These are phyloP conservation scores for Oryza punctata DNA, from an alignment of 176 grass and related monocot species.

Conservation along the genomic window DNA sequence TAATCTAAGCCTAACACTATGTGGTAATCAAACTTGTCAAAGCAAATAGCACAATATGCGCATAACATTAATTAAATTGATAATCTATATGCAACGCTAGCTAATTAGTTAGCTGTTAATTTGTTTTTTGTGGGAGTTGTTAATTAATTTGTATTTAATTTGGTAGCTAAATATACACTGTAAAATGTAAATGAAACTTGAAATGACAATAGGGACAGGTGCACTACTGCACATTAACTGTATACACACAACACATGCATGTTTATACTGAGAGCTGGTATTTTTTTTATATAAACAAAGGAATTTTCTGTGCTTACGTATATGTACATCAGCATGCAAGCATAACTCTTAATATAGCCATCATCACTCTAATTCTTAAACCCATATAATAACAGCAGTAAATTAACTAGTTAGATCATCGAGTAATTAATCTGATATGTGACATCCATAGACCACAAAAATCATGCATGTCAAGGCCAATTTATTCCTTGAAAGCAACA, in stretches of 20 bases:
- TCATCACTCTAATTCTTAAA: background rate
- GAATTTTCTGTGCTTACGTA: no score
- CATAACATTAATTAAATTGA: background rate
- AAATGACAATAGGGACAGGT: background rate
- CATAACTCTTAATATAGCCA: background rate
- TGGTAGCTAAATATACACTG: background rate
- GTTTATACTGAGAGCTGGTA: background rate
- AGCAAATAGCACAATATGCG: background rate
- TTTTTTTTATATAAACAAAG: background rate
- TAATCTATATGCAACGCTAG: background rate
- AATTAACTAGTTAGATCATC: background rate
- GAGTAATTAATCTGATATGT: background rate
- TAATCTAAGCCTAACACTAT: background rate
- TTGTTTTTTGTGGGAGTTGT: no score
- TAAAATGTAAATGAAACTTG: background rate
- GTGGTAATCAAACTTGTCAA: background rate
- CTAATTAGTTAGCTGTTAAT: background rate
- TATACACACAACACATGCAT: background rate
- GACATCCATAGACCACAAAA: background rate
- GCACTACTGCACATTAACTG: background rate
- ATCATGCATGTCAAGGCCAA: conserved; percentile 4
- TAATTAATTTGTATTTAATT: background rate
- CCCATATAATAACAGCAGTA: background rate
- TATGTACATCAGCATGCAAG: background rate
- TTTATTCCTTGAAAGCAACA: conserved; percentile 22